Base-by-base conservation (phyloP, 371 early-diverging fungal species). In the Saksenaea vasiformis region DNA sequence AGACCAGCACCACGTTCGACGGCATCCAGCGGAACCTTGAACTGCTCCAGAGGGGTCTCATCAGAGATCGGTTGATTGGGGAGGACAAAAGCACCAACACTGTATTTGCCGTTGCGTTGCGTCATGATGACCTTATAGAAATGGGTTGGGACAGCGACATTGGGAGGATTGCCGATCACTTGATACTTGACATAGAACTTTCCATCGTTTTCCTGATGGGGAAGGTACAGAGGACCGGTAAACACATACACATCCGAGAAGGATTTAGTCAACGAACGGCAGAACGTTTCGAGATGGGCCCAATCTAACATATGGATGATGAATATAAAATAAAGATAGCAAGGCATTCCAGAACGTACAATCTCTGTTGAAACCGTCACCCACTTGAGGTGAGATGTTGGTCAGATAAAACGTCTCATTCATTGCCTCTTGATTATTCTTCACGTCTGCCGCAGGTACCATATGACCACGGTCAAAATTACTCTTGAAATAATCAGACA, bases 101-200 rank as follows among this genome's bases (percentile, higher is more conserved):
- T 74, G 69, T 83, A 85, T 17, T 71, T 44, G 22, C 82, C 86
- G 44, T 84, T 76, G 19, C 73, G 62, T 37, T 84, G 77, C 26
- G 80, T 80, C 75, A 93, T 60, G 51, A 94, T 86, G 39, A 91
- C 89, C 79, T 97, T 97, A 82, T 86, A 97, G 69, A 95, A 95
- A 64, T 95, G 96, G 4, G 96, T 96, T 3, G 97, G 96, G 1
- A 97, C 97, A 10, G 93, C 94, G 17, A 93, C 87, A 58, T 93
- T 93, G 59, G 94, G 93, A 24, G 93, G 90, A 55, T 87, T 84
- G 2, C 96, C 96, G 56, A 97, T 92, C 55, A 96, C 89, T 76
- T 97, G 90, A 66, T 95, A 94, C 56, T 89, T 89, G 36, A 95
- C 91, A 61, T 91, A 90, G 70, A 81, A 90, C 71, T 91, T 90